A percentile compares a stretch with the other conserved stretches of the same genome.
Conservation (phyloP, 176 grass and related monocot species). For the Tillandsia leiboldiana region DNA sequence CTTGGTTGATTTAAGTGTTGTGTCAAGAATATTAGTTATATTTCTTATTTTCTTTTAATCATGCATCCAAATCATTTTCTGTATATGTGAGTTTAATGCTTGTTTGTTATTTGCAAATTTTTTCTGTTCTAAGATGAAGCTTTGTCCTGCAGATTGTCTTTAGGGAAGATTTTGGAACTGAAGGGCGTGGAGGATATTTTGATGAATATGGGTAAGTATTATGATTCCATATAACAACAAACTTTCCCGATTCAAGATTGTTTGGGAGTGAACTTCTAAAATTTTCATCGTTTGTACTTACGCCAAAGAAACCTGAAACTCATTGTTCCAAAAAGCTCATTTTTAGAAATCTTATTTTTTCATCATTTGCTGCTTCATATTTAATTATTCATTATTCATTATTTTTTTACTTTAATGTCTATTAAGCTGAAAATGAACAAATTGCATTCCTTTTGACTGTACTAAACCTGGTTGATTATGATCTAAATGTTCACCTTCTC, state of each 20-base stretch:
- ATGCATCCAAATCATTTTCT: neutral
- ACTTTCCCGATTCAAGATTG: neutral
- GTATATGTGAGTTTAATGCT: no score
- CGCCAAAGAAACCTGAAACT: no score
- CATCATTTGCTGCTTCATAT: no score
- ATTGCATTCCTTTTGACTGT: no score
- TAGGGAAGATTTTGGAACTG: slow-evolving; percentile 94
- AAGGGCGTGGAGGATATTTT: slow-evolving; percentile 94
- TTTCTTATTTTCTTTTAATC: neutral
- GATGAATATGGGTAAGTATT: slow-evolving; percentile 85
- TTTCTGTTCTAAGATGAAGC: slow-evolving; percentile 12
- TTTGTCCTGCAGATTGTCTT: slow-evolving; percentile 83
- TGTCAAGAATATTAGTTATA: neutral
- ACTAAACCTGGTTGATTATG: no score
- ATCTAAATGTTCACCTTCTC: no score
- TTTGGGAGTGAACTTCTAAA: neutral
- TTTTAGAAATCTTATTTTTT: no score
- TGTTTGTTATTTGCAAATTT: neutral
- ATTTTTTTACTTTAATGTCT: no score
- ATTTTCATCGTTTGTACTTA: neutral
- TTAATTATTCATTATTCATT: no score
- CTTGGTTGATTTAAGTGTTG: neutral
- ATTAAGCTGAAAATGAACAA: no score
- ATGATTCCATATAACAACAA: neutral
- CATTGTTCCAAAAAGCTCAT: no score